Evolutionary conservation across 164 flowering plant genomes (phyloP), one percentile per base, ranked within the genome.

Genomic region (Sedum album): DNA sequence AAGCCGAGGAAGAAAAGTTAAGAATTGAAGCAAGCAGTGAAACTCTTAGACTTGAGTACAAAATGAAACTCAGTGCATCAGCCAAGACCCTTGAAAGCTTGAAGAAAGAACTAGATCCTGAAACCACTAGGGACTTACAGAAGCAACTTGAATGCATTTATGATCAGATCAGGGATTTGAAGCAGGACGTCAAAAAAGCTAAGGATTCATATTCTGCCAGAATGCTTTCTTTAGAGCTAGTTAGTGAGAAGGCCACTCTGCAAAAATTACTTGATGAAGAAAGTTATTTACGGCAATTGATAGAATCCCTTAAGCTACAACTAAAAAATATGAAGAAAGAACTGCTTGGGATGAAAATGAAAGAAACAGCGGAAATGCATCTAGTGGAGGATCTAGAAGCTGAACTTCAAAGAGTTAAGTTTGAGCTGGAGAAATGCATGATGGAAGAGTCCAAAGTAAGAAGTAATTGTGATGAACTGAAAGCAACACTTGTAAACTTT

Each of bases 181-280:
- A 41, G 46, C 46, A 41, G 1, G 46, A 41, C 46, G 1, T 41
- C 14, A 6, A 41, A 5, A 41, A 41, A 41, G 14, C 10, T 41
- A 41, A 75, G 76, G 82, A 84, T 75, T 81, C 84, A 41, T 93
- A 91, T 77, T 64, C 90, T 49, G 83, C 83, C 38, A 80, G 35
- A 76, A 77, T 53, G 66, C 83, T 88, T 31, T 84, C 91, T 23
- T 76, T 71, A 23, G 91, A 90, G 76, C 85, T 94, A 60, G 89
- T 87, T 78, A 89, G 67, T 81, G 96, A 95, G 42, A 94, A 89
- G 77, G 89, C 76, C 51, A 73, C 87, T 7, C 75, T 94, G 53
- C 89, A 84, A n/a, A 92, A 83, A 73, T 83, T 90, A 0, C 86
- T 79, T 20, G 97, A 90, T 75, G 97, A 91, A 79, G 93, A 86